Base-by-base conservation (phyloP, 192 early-diverging fungal species). In the Coemansia sp. region DNA sequence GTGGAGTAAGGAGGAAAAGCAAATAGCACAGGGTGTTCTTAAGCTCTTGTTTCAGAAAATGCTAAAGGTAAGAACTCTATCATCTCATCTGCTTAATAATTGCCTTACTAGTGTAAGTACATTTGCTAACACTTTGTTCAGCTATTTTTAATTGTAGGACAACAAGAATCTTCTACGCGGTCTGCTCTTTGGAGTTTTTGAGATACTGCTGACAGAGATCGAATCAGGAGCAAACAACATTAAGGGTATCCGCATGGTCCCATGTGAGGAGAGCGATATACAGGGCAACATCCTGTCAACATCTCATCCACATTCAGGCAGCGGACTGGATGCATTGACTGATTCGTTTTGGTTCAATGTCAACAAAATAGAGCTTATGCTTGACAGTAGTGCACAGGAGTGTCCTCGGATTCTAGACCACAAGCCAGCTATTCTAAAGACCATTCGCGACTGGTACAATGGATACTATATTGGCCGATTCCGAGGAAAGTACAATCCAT, bases 401-500 rank as follows among this genome's bases (percentile, higher is more conserved):
- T 56, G 8, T 15, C 54, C 22, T 36, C 54, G 6, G 39, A 66
- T 75, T 21, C 52, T 51, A 32, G 41, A 54, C 19, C 67, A 75
- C 52, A 75, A 75, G 63, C 4, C 43, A 13, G 46, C 41, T 19
- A 75, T 75, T 18, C 41, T 75, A 26, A 21, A 62, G 8, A 65
- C 57, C 4, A 69, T 66, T 15, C 63, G 67, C 12, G 59, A 62
- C 1, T 75, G 73, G 73, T 75, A 69, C 63, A 68, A 75, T 32
- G 73, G 73, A 13, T 75, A 75, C 49, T 75, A 61, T 54, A 75
- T 75, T 13, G 67, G 67, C 2, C 73, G 73, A 18, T 75, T 75
- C 63, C 55, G 67, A 32, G 67, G 77, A 61, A 79, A 79, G 63
- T 79, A 79, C 65, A 79, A 79, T 18, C 77, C 77, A 9, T 79